Base-by-base conservation (phyloP, 2,329 filamentous ascomycete species). In the Calonectria hongkongensis region DNA sequence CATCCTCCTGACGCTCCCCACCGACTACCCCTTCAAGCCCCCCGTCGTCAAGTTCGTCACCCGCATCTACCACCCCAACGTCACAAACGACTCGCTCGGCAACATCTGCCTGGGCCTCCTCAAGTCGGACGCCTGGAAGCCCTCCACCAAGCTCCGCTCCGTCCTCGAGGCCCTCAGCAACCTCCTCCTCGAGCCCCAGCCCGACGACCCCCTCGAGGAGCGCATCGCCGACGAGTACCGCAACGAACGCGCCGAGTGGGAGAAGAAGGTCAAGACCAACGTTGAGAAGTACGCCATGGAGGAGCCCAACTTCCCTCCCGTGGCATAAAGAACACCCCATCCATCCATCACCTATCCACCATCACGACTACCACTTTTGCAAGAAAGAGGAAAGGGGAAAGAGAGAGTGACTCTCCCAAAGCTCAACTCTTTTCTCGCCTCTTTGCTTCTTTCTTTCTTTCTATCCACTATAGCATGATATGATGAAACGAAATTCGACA, bases 1-100 rank as follows among this genome's bases (percentile, higher is more conserved):
- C 77, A 86, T 98, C 73, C 85, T 92, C 74, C 88, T 98, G 78
- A 88, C 85, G 48, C 91, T 98, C 13, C 95, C 95, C 16, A 86
- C 88, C 78, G 93, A 95, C 81, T 98, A 98, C 87, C 95, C 95
- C 43, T 98, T 98, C 92, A 97, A 97, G 85, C 92, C 95, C 27
- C 95, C 95, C 18, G 87, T 89, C 73, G 89, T 98, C 78, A 92
- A 89, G 81, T 98, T 98, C 89, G 87, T 88, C 76, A 98, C 95
- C 65, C 96, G 96, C 86, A 94, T 98, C 88, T 98, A 98, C 90
- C 96, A 98, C 87, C 95, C 96, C 54, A 98, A 98, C 86, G 91
- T 98, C 72, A 95, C 93, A 81, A 97, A 98, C 89, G 95, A 98
- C 84, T 90, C 91, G 81, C 91, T 92, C 77, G 96, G 96, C 74